Percentiles rank a stretch among this genome's conserved stretches.
Evolutionary conservation across 2,329 filamentous ascomycete genomes (phyloP).

Genomic region (Trichoderma sp.): DNA sequence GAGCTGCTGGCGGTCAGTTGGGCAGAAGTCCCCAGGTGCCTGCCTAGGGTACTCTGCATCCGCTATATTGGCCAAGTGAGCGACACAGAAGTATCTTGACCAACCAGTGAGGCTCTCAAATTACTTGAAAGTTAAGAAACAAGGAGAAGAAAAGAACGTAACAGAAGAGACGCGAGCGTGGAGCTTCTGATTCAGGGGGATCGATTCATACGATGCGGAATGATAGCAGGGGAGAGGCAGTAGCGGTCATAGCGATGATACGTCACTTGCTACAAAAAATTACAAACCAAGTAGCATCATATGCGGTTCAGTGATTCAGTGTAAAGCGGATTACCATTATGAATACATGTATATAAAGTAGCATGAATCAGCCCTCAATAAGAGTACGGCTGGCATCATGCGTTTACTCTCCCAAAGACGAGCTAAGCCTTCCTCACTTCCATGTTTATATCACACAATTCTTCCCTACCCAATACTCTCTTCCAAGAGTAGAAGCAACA

Average conservation of each 20-base stretch:
- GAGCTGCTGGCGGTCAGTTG: background rate
- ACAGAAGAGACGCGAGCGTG: background rate
- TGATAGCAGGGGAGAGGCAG: background rate
- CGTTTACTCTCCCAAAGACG: background rate
- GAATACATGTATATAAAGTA: too few relatives aligned
- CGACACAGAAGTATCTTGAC: background rate
- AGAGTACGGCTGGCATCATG: background rate
- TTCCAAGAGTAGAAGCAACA: background rate
- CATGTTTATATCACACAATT: background rate
- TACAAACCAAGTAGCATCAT: background rate
- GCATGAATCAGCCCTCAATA: background rate
- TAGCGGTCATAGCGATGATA: accelerated
- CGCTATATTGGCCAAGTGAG: background rate
- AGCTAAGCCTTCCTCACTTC: background rate
- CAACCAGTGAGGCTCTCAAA: background rate
- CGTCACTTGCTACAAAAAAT: background rate
- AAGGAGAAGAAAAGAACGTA: background rate
- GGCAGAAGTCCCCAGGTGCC: background rate
- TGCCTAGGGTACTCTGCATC: background rate
- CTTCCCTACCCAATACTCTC: background rate
- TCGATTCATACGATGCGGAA: background rate
- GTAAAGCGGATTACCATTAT: background rate
- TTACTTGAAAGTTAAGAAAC: background rate
- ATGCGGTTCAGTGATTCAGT: background rate
- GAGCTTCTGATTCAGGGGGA: background rate